Evolutionary conservation across 495 filamentous ascomycete species (phyloP), one percentile per base, ranked within the genome.

Genomic region (Hyphodiscus hymeniophilus): DNA sequence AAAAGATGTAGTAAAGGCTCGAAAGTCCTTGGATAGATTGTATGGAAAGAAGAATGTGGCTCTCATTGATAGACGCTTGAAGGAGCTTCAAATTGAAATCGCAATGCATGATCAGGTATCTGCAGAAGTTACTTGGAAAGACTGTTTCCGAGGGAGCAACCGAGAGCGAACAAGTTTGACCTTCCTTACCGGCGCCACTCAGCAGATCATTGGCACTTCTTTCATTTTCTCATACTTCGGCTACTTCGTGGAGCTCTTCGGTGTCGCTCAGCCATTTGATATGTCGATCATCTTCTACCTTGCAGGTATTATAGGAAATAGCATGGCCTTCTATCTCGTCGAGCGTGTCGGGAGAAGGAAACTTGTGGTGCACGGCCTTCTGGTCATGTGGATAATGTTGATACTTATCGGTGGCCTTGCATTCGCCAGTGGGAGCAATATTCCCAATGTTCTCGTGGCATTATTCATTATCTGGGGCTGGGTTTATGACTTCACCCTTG

Each of bases 131-230:
- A 65, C 61, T 1, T 66, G 62, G 45, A 16, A 60, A 0, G 64
- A 66, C 43, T 63, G 60, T 41, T 64, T 65, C 53, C 56, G 60
- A 0, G 39, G 43, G 13, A 56, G 59, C 7, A 65, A 66, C 40
- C 34, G 63, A 0, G 59, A 59, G 1, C 55, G 64, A 10, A 66
- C 63, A 5, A 55, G 64, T 17, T 57, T 64, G 35, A 60, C 55
- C 22, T 57, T 64, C 28, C 38, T 50, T 17, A 60, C 62, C 12
- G 26, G 63, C 1, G 48, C 34, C 21, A 63, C 65, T 32, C 64
- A 66, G 49, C 46, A 48, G 2, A 32, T 65, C 2, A 51, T 47
- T 5, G 62, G 64, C 6, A 51, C 63, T 16, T 20, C 26, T 10
- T 66, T 63, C 31, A 47, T 55, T 1, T 47, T 57, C 0, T 48